phyloP scores from a whole-genome alignment of 2,329 filamentous ascomycete genomes.

The Huntiella decipiens region DNA sequence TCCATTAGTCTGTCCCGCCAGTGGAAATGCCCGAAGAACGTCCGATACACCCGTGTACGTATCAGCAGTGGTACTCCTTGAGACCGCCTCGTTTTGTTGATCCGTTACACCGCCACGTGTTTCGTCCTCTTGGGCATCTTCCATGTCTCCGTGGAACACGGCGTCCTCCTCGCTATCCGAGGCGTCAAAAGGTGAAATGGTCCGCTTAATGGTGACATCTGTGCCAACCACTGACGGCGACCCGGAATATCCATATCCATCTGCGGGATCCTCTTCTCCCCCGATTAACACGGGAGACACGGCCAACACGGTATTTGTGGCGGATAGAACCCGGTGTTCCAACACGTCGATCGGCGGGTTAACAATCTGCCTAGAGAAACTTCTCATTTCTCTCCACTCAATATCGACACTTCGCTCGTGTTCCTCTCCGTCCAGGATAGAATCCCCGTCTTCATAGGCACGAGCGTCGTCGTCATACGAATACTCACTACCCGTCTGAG shows the following conservation, averaged over 20 bases:
- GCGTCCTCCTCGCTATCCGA: conserved; percentile 1
- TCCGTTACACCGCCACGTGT: too few species aligned
- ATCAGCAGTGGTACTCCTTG: too few species aligned
- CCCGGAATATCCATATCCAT: too few species aligned
- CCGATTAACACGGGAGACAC: conserved; percentile 5
- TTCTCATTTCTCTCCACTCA: conserved; percentile 7
- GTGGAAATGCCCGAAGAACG: too few species aligned
- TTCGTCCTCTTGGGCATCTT: too few species aligned
- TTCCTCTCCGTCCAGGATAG: background rate
- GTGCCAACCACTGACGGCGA: background rate
- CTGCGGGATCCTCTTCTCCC: conserved; percentile 2
- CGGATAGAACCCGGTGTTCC: conserved; percentile 1
- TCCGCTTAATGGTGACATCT: conserved; percentile 7
- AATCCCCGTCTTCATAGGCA: background rate
- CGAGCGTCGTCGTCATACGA: conserved; percentile 3
- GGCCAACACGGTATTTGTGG: conserved; percentile 3
- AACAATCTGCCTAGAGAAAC: background rate
- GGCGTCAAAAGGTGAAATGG: conserved; percentile 3
- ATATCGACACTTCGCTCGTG: conserved; percentile 3
- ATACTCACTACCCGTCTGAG: background rate
- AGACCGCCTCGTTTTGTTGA: too few species aligned
- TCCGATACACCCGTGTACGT: too few species aligned
- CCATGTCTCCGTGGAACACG: too few species aligned
- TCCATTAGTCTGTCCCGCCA: too few species aligned
- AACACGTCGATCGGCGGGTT: background rate